phyloP scores from a whole-genome alignment of 805 yeast genomes.

The Lipomyces starkeyi region DNA sequence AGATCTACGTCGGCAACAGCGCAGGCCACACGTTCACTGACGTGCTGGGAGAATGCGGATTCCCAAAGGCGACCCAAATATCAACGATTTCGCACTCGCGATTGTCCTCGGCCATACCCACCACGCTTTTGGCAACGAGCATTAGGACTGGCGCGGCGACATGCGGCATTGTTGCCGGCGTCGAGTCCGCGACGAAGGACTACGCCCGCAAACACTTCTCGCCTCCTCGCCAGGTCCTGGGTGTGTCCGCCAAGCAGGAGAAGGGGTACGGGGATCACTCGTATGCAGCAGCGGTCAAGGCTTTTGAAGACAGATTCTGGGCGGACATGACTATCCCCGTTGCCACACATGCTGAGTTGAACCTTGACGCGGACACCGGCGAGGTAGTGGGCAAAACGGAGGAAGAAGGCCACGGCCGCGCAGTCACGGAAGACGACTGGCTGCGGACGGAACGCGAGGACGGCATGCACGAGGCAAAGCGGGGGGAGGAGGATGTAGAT shows the following conservation, averaged over 20 bases:
- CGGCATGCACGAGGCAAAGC: constrained; percentile 45
- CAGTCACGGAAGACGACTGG: constrained; percentile 21
- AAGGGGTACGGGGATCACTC: constrained; percentile 81
- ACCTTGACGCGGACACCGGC: neutral
- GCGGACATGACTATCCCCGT: constrained; percentile 80
- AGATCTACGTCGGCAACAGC: constrained; percentile 48
- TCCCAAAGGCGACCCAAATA: constrained; percentile 51
- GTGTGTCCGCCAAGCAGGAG: constrained; percentile 65
- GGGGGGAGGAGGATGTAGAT: constrained; percentile 46
- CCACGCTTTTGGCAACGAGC: constrained; percentile 47
- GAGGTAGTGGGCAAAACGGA: constrained; percentile 14
- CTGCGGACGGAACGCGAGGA: constrained; percentile 43
- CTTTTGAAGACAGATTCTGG: constrained; percentile 65
- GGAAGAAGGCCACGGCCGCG: constrained; percentile 28
- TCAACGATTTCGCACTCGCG: constrained; percentile 51
- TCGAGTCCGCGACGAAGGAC: constrained; percentile 53
- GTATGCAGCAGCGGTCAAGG: constrained; percentile 71
- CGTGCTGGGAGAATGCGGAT: constrained; percentile 50
- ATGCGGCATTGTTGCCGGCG: constrained; percentile 52
- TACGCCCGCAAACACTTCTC: constrained; percentile 41
- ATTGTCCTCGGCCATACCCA: constrained; percentile 51
- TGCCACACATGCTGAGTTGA: neutral
- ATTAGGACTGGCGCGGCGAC: constrained; percentile 46
- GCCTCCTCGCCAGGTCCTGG: constrained; percentile 51
- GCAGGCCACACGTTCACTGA: neutral